These are phyloP conservation scores for Luffa acutangula DNA, from an alignment of 306 rosid genomes.

Conservation along the genomic window DNA sequence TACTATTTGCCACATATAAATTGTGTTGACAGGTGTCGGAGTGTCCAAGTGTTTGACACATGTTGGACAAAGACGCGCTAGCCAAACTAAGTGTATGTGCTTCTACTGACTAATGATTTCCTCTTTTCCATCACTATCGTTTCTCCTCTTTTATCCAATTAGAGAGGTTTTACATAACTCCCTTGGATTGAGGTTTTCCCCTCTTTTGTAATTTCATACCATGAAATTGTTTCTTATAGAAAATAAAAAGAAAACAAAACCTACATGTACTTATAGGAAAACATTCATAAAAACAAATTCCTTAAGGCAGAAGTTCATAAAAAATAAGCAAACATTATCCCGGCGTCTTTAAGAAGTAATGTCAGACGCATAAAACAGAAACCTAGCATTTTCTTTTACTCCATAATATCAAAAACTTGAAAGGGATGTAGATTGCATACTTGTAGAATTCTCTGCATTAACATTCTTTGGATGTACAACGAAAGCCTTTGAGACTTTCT, in stretches of 20 bases:
- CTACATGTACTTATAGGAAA: background rate
- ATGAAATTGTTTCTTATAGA: too few species aligned
- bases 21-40: too few species aligned
- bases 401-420: background rate
- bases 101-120: background rate
- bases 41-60: too few species aligned
- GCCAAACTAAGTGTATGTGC: too few species aligned
- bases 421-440: constrained; percentile 21
- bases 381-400: background rate
- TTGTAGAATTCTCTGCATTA: constrained; percentile 65
- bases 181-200: background rate
- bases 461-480: constrained; percentile 77
- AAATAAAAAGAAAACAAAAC: background rate
- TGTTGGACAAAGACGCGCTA: too few species aligned
- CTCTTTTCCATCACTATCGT: background rate
- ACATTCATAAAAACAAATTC: background rate
- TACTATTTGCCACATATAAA: too few species aligned
- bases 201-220: background rate
- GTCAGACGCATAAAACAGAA: background rate
- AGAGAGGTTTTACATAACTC: background rate
- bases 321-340: background rate
- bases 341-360: background rate
- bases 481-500: constrained; percentile 82
- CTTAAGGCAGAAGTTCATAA: background rate
- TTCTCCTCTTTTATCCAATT: background rate